Evolutionary conservation across 1,139 yeast species (phyloP).

Genomic region (Tardiomyces digboiensis): DNA sequence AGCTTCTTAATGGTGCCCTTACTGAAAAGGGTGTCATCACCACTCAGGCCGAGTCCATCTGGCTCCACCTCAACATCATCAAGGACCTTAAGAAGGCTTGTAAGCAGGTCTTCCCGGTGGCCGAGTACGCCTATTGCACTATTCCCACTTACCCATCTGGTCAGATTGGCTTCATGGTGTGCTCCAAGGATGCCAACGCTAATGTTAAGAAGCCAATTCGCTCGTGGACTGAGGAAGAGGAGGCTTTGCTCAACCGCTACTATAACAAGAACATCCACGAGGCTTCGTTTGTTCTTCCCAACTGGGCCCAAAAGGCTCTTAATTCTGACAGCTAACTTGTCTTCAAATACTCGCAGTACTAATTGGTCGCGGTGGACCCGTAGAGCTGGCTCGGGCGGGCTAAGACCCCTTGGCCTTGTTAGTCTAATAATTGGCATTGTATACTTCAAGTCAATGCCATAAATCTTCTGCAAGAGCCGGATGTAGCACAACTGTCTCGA

Average conservation of each 20-base stretch:
- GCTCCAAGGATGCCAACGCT: conserved; percentile 49
- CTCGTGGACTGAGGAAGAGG: conserved; percentile 37
- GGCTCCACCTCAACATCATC: conserved; percentile 74
- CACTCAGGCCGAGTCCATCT: conserved; percentile 89
- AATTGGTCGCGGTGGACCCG: too few relatives aligned
- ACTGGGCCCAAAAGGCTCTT: conserved; percentile 55
- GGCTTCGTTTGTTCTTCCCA: conserved; percentile 80
- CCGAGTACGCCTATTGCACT: conserved; percentile 75
- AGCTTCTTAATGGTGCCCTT: conserved; percentile 58
- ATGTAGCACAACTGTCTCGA: too few relatives aligned
- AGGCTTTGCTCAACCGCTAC: conserved; percentile 50
- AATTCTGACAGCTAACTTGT: conserved; percentile 7
- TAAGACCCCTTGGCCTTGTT: too few relatives aligned
- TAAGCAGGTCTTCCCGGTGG: conserved; percentile 62
- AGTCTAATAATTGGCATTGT: too few relatives aligned
- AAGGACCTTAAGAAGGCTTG: conserved; percentile 52
- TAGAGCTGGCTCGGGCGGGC: too few relatives aligned
- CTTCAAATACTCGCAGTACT: too few relatives aligned
- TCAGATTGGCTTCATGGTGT: conserved; percentile 80
- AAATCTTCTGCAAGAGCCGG: too few relatives aligned
- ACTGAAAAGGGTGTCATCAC: conserved; percentile 71
- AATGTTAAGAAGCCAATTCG: conserved; percentile 51
- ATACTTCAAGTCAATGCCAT: too few relatives aligned
- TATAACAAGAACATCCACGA: conserved; percentile 65
- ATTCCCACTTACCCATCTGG: conserved; percentile 98